A percentile compares a stretch with the other conserved stretches of the same genome.
These are phyloP conservation scores for Entomortierella parvispora DNA, from an alignment of 192 early-diverging fungal genomes.

Conservation along the genomic window DNA sequence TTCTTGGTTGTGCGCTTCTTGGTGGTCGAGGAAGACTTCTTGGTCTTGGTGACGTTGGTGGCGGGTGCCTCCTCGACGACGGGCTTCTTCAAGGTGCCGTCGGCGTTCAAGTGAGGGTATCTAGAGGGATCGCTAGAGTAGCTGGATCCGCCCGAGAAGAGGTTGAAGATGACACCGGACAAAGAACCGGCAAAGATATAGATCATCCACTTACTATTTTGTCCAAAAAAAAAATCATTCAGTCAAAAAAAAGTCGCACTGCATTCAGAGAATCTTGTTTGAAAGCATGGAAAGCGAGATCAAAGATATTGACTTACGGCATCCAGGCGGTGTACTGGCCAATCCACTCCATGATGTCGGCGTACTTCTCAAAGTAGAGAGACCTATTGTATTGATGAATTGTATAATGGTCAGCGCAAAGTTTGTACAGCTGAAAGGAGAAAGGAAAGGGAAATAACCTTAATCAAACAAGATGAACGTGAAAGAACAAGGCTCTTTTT, in stretches of 20 bases:
- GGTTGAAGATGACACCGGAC: conserved; percentile 34
- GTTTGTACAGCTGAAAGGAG: neutral
- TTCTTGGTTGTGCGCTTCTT: conserved; percentile 51
- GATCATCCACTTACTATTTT: conserved; percentile 28
- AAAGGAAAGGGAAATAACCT: neutral
- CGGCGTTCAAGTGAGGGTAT: conserved; percentile 45
- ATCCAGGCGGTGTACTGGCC: conserved; percentile 42
- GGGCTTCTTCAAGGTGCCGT: conserved; percentile 39
- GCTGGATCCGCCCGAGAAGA: conserved; percentile 50
- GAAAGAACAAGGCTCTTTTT: neutral
- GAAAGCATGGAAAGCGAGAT: neutral
- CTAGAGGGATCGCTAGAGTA: conserved; percentile 45
- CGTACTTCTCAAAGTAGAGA: conserved; percentile 27
- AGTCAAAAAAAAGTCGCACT: neutral
- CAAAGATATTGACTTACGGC: conserved; percentile 35
- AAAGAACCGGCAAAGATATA: conserved; percentile 44
- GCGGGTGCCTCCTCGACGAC: neutral
- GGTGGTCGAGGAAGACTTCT: conserved; percentile 23
- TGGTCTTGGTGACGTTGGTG: conserved; percentile 8
- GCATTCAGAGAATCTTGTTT: too few species aligned
- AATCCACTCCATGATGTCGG: conserved; percentile 27
- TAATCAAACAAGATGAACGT: neutral
- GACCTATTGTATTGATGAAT: conserved; percentile 33
- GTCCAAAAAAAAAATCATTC: neutral
- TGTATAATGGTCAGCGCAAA: too few species aligned